Evolutionary conservation across 768 basidiomycete species (phyloP).

Genomic region (Mycena venus): DNA sequence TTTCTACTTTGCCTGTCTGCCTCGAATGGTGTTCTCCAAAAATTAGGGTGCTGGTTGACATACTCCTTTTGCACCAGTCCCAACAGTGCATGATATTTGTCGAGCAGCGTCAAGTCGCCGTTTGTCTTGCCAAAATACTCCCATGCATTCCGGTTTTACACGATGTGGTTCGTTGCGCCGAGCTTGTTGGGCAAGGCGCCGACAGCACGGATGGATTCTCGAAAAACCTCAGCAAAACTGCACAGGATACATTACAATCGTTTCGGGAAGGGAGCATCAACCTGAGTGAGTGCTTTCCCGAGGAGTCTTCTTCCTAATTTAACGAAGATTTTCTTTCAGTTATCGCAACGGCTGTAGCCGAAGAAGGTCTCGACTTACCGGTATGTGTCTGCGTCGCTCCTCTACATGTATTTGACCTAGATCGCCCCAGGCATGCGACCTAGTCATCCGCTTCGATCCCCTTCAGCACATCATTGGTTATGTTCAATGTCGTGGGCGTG

Average conservation of each 20-base stretch:
- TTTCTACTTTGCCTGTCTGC: slow-evolving; percentile 55
- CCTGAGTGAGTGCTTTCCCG: slow-evolving; percentile 63
- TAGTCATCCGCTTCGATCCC: slow-evolving; percentile 88
- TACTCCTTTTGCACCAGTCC: slow-evolving; percentile 68
- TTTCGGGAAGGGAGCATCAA: slow-evolving; percentile 80
- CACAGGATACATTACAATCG: slow-evolving; percentile 70
- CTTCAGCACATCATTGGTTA: slow-evolving; percentile 89
- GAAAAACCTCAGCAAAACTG: slow-evolving; percentile 55
- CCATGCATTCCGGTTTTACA: slow-evolving; percentile 69
- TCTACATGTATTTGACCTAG: neutral
- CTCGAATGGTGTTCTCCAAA: slow-evolving; percentile 84
- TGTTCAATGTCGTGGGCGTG: slow-evolving; percentile 90
- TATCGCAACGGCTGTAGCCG: slow-evolving; percentile 89
- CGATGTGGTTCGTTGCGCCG: slow-evolving; percentile 69
- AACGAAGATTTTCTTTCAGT: slow-evolving; percentile 54
- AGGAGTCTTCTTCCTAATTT: slow-evolving; percentile 1
- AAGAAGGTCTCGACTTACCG: slow-evolving; percentile 93
- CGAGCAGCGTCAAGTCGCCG: slow-evolving; percentile 85
- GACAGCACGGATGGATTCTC: slow-evolving; percentile 55
- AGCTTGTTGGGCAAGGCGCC: slow-evolving; percentile 83
- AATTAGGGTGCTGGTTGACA: slow-evolving; percentile 70
- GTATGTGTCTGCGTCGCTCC: slow-evolving; percentile 51
- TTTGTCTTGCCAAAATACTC: slow-evolving; percentile 75
- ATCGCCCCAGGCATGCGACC: slow-evolving; percentile 76
- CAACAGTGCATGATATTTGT: slow-evolving; percentile 89